Evolutionary conservation across 176 grass and related monocot species (phyloP).

Genomic region (Pharus latifolius): DNA sequence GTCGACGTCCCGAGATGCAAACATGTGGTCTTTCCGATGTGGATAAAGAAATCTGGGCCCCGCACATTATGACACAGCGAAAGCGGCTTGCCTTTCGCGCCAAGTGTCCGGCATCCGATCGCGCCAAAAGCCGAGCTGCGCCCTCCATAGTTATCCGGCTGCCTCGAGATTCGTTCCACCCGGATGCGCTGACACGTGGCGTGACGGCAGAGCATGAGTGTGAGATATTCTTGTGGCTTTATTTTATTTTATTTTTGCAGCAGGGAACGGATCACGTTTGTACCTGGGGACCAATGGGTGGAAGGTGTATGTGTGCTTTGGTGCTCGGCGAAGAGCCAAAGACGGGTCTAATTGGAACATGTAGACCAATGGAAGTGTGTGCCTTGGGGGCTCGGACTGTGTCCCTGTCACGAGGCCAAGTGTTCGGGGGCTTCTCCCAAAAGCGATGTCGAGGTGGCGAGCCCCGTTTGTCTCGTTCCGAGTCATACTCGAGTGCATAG

Average conservation of each 20-base stretch:
- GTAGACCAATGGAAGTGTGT: not conserved
- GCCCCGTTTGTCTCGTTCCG: constrained; percentile 22
- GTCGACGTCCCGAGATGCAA: constrained; percentile 20
- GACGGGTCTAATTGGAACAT: constrained; percentile 8
- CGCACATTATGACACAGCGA: not conserved
- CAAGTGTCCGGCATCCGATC: constrained; percentile 27
- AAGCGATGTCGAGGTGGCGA: constrained; percentile 32
- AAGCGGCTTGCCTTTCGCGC: constrained; percentile 21
- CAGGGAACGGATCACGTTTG: no score
- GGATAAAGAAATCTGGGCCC: constrained; percentile 19
- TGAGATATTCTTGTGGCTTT: not conserved
- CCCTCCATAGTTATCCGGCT: constrained; percentile 20
- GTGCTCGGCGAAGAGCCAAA: not conserved
- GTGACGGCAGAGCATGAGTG: not conserved
- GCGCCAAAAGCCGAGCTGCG: not conserved
- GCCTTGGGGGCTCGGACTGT: not conserved
- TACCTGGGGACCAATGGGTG: constrained; percentile 33
- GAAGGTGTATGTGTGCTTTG: constrained; percentile 12
- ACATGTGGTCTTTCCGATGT: constrained; percentile 19
- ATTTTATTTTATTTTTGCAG: no score
- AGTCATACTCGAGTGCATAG: no score
- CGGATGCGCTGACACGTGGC: constrained; percentile 26
- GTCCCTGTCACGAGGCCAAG: constrained; percentile 24
- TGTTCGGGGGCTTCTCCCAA: constrained; percentile 19
- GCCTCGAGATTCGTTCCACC: constrained; percentile 9